Evolutionary conservation across 768 basidiomycete genomes (phyloP).

Genomic region (Boletus rubescentipes): DNA sequence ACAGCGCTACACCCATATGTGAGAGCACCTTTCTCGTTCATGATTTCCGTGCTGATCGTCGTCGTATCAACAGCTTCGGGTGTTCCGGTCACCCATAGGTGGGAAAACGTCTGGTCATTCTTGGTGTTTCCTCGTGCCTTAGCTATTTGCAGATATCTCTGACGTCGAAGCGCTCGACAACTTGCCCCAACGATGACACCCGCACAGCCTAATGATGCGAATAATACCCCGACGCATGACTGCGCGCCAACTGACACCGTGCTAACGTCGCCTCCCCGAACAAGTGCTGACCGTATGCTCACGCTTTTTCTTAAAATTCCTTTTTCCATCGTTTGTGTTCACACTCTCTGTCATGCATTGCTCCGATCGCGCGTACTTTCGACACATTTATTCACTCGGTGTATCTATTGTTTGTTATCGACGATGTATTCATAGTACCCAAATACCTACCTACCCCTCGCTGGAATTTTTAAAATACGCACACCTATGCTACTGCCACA

Average conservation of each 20-base stretch:
- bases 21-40: slow-evolving; percentile 1
- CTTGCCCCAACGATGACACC: slow-evolving; percentile 21
- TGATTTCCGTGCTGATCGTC: slow-evolving; percentile 9
- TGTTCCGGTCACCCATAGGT: slow-evolving; percentile 35
- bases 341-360: slow-evolving; percentile 7
- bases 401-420: slow-evolving; percentile 24
- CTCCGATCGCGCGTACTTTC: slow-evolving; percentile 10
- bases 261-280: not conserved
- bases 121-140: not conserved
- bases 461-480: not conserved
- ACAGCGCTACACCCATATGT: slow-evolving; percentile 32
- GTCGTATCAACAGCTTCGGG: slow-evolving; percentile 22
- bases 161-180: slow-evolving; percentile 29
- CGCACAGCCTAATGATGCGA: not conserved
- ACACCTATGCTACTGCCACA: slow-evolving; percentile 14
- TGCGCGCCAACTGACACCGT: not conserved
- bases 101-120: not conserved
- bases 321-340: slow-evolving; percentile 2
- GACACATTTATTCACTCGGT: slow-evolving; percentile 6
- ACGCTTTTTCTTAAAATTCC: not conserved
- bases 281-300: not conserved
- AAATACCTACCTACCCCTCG: not conserved
- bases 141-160: slow-evolving; percentile 23
- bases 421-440: slow-evolving; percentile 22
- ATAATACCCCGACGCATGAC: slow-evolving; percentile 1